Evolutionary conservation across 139 green algal species (phyloP), one percentile per base, ranked within the genome.

Genomic region (Coelastrella sp.): DNA sequence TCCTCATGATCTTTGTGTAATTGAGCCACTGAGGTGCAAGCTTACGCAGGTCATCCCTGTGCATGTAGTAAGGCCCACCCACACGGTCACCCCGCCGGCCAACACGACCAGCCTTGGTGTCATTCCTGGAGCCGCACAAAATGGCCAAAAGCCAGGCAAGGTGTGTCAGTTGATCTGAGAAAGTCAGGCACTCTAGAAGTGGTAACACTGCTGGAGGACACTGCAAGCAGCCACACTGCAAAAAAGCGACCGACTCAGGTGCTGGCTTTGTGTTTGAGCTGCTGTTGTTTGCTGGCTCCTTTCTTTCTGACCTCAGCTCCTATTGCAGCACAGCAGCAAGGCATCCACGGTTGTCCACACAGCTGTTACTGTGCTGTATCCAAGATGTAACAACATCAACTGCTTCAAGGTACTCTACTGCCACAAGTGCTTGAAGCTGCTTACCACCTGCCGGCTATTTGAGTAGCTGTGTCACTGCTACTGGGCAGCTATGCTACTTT

Each of bases 11-110:
- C 87, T 96, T 92, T 1, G 96, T 96, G 74, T 93, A 96, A 84
- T 96, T 96, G 22, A 97, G 90, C 97, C 97, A 99, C 57, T 95
- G 27, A 10, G 96, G 94, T 19, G 94, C 95, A 78, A 99, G 92
- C 12, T 90, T 85, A 27, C 94, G 93, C 20, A 99, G 76, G 91
- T 99, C 97, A 59, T 96, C 92, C 6, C 75, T 92, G 59, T 96
- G 92, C 90, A 99, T 96, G 57, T 98, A 91, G 56, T 95, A 96
- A 85, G 97, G 98, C 6, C 95, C 97, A 10, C 97, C 97, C 10
- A 98, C 96, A 90, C 93, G 89, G 89, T 96, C 94, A 25, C 85
- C 92, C 0, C 94, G 81, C 60, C 94, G 59, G 11, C 91, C 94
- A 17, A 81, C 74, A 0, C 85, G 92, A 14, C 94, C 95, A 14